Conservation (phyloP, 495 filamentous ascomycete genomes). For the Niebla homalea region DNA sequence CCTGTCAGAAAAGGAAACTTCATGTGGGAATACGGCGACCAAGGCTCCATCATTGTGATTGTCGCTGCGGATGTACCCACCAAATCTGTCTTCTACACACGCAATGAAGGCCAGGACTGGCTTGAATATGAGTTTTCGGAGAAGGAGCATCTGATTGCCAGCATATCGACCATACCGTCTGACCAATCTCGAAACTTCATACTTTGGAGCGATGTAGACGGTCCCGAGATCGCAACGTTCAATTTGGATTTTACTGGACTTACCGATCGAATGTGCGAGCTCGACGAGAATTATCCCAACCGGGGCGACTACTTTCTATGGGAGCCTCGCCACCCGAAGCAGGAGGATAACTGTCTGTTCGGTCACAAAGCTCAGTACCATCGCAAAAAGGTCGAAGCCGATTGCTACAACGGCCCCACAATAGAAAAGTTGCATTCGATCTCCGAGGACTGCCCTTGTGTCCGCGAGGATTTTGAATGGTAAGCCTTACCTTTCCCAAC, state of each 20-base stretch:
- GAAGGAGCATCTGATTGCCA: slow-evolving; percentile 49
- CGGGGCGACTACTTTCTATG: slow-evolving; percentile 61
- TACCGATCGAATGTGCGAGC: slow-evolving; percentile 50
- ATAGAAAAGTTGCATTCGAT: slow-evolving; percentile 56
- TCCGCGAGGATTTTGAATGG: slow-evolving; percentile 85
- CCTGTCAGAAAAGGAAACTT: slow-evolving; percentile 71
- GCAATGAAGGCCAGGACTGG: slow-evolving; percentile 72
- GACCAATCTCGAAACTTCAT: slow-evolving; percentile 83
- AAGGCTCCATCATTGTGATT: slow-evolving; percentile 82
- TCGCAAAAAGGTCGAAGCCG: slow-evolving; percentile 58
- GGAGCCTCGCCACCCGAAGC: slow-evolving; percentile 65
- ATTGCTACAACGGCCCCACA: slow-evolving; percentile 66
- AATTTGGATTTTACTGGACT: slow-evolving; percentile 82
- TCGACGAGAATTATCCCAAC: slow-evolving; percentile 49
- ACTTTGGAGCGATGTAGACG: slow-evolving; percentile 61
- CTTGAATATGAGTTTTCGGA: slow-evolving; percentile 57
- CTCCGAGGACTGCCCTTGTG: slow-evolving; percentile 66
- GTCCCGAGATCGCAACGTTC: slow-evolving; percentile 42
- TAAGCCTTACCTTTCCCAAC: slow-evolving; percentile 26
- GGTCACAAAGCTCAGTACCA: slow-evolving; percentile 83
- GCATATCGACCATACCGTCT: slow-evolving; percentile 78
- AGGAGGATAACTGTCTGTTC: slow-evolving; percentile 72
- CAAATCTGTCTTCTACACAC: slow-evolving; percentile 57
- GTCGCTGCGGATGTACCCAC: slow-evolving; percentile 51
- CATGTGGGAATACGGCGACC: slow-evolving; percentile 89